A percentile compares a stretch with the other conserved stretches of the same genome.
These are phyloP conservation scores for Komagataella ulmi DNA, from an alignment of 805 yeast species.

Conservation along the genomic window DNA sequence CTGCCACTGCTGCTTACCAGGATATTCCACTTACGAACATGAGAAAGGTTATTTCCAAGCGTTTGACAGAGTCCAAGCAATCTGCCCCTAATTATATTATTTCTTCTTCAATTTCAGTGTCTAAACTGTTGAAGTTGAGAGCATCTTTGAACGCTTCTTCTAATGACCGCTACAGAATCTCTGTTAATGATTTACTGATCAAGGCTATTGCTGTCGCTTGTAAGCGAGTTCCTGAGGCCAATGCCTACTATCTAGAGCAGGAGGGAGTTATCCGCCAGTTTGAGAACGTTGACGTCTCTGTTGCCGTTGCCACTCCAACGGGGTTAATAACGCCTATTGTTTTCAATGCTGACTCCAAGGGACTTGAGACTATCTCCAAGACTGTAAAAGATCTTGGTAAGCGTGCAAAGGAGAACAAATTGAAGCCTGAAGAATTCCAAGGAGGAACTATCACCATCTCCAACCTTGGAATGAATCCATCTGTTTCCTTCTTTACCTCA, in stretches of 20 bases:
- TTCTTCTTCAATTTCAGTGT: conserved; percentile 73
- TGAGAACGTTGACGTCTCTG: conserved; percentile 88
- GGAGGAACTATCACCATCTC: conserved; percentile 99
- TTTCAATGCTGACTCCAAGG: conserved; percentile 76
- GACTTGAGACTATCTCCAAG: conserved; percentile 67
- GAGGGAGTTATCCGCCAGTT: conserved; percentile 89
- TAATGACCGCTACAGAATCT: conserved; percentile 78
- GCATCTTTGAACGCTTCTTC: conserved; percentile 76
- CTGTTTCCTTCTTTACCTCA: conserved; percentile 87
- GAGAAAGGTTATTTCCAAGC: conserved; percentile 89
- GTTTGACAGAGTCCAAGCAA: conserved; percentile 78
- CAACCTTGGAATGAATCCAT: conserved; percentile 97
- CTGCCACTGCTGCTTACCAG: conserved; percentile 48
- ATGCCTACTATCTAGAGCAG: conserved; percentile 83
- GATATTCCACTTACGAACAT: conserved; percentile 82
- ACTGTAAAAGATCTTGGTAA: conserved; percentile 88
- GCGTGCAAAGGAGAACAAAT: conserved; percentile 91
- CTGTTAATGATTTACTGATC: conserved; percentile 87
- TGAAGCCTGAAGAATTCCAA: conserved; percentile 93
- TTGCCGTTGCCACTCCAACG: conserved; percentile 96
- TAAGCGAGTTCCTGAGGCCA: conserved; percentile 83
- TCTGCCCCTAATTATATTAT: conserved; percentile 87
- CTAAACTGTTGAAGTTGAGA: conserved; percentile 86
- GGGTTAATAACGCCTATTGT: conserved; percentile 97
- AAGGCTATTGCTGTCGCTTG: conserved; percentile 92